Base-by-base conservation (phyloP, 2,329 filamentous ascomycete genomes). In the Fusarium humuli region DNA sequence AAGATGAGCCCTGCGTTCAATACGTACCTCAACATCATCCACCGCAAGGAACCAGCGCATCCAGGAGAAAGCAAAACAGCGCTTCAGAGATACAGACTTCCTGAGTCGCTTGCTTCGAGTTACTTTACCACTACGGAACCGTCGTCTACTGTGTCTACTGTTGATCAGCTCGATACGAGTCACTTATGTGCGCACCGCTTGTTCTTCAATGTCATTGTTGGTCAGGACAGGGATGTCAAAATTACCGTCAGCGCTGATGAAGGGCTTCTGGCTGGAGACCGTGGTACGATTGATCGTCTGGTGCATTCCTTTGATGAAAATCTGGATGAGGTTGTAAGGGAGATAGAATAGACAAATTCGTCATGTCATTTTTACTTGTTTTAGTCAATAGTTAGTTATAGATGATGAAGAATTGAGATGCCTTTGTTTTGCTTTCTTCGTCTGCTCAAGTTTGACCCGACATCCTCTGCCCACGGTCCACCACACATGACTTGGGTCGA, bases 11-110 rank as follows among this genome's bases (percentile, higher is more conserved):
- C 66, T 0, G 41, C 1, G 7, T 69, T 66, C 23, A 69, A 69
- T 13, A 61, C 66, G 0, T 48, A 66, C 5, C 22, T 69, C 22
- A 69, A 69, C 34, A 66, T 69, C 12, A 42, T 69, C 2, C 25
- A 61, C 20, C 59, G 29, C 3, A 18, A 4, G 1, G 50, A 45
- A 13, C 1, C 11, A 8, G 6, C 5, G 1, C 2, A 5, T 0
- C 1, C n/a, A 2, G 7, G 22, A 7, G 14, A 11, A 2, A 25
- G 3, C 1, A 6, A 3, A 1, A 20, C 25, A 0, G 20, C 8
- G 1, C n/a, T 69, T 9, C 20, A 27, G 4, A 50, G 60, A 32
- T 46, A 61, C 11, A 56, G 49, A 8, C 66, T 69, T 9, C 23
- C 29, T 1, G 66, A 69, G 18, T 46, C 65, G 12, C 49, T 69